Base-by-base conservation (phyloP, 1,139 yeast genomes). In the Candida dubliniensis region DNA sequence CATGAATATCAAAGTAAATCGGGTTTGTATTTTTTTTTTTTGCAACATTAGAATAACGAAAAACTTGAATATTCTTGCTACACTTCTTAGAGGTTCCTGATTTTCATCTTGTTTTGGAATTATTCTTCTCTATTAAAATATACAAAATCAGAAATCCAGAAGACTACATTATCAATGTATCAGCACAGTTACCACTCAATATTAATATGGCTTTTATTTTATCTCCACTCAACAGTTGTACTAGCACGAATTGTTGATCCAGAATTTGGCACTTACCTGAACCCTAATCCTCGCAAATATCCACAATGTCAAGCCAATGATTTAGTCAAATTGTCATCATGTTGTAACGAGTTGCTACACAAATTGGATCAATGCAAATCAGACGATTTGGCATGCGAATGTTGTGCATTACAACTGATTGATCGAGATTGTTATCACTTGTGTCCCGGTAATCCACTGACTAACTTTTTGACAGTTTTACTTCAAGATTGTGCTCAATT, bases 321-420 rank as follows among this genome's bases (percentile, higher is more conserved):
- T 50, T 56, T 74, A 38, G 66, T 70, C 39, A 67, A 67, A 38
- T 57, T 76, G 31, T 66, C 76, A 1, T 47, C 54, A 10, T 77
- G 81, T 55, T 75, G 78, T 38, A 74, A 71, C 48, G 77, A 72
- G 43, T 74, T 76, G 8, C 58, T 76, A 30, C 54, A 64, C 34
- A 70, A 63, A 48, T 61, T 77, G 39, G 79, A 75, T 50, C 71
- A 66, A 43, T 77, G 82, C 49, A 71, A 72, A 52, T 72, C 80
- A 2, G 75, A 74, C 51, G 82, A 77, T 57, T 61, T 74, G 50
- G 80, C 80, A 1, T 77, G 82, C 57, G 81, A 76, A 49, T 77
- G 82, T 52, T 76, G 81, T 59, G 81, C 81, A 8, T 60, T 77
- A 34, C 81, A 76, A 54, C 68, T 71, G 44, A 66, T 76, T 59